A percentile compares a stretch with the other conserved stretches of the same genome.
phyloP scores from a whole-genome alignment of 177 flowering plant genomes.

The Telopea speciosissima region DNA sequence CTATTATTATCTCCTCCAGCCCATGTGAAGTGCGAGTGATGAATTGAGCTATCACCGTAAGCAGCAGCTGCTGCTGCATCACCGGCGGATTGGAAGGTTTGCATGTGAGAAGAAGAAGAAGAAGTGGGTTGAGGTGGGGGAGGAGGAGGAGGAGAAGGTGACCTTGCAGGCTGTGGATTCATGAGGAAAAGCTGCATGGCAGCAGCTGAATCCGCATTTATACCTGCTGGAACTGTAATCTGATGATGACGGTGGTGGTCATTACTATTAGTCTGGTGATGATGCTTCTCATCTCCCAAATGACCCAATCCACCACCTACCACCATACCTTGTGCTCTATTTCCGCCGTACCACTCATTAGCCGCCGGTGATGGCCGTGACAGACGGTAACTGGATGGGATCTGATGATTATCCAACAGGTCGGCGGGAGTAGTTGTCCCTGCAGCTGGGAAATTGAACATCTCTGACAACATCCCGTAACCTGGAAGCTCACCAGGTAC shows the following conservation, averaged over 20 bases:
- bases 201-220: constrained; percentile 66
- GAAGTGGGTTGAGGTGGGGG: constrained; percentile 22
- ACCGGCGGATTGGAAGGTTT: too few species aligned
- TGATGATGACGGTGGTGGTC: constrained; percentile 31
- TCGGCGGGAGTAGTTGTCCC: constrained; percentile 13
- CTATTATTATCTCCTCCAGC: not conserved
- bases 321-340: constrained; percentile 34
- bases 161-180: constrained; percentile 73
- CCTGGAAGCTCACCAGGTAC: constrained; percentile 29
- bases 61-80: not conserved
- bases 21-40: not conserved
- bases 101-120: not conserved
- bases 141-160: constrained; percentile 68
- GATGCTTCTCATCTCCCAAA: constrained; percentile 31
- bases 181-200: constrained; percentile 95
- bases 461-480: constrained; percentile 83
- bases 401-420: constrained; percentile 37
- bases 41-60: not conserved
- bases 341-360: constrained; percentile 41
- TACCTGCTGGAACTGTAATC: constrained; percentile 52
- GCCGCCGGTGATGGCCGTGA: constrained; percentile 13
- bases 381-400: constrained; percentile 25
- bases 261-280: constrained; percentile 9
- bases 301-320: constrained; percentile 28
- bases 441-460: constrained; percentile 44